Evolutionary conservation across 1,284 basidiomycete genomes (phyloP), one percentile per base, ranked within the genome.

Genomic region (Ganoderma sp.): DNA sequence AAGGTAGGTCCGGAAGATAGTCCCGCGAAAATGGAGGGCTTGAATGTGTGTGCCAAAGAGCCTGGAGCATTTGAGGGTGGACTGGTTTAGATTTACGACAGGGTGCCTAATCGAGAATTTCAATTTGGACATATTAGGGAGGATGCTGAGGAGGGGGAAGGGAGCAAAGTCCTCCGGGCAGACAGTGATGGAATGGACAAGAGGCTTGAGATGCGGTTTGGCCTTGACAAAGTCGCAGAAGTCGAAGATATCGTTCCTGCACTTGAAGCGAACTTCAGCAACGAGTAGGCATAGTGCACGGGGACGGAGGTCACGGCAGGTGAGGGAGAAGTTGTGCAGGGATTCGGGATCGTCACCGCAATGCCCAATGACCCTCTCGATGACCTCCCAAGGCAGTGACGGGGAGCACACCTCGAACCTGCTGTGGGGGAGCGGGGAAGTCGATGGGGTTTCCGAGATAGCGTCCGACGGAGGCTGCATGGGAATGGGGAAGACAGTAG

Each of bases 221-320:
- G 48, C 48, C 48, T 10, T 3, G 48, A 50, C 8, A 22, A 50
- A 50, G n/a, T 50, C 48, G 10, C 48, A 50, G 22, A 50, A 50
- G 22, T 50, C 22, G 7, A 50, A 50, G 48, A 50, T 50, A 10
- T 50, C 3, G 8, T 12, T 9, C 7, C 48, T 50, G 19, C 9
- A 22, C 9, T 25, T 25, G 48, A 50, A 12, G 22, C 6, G 17
- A 25, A 50, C 48, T 12, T 50, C 9, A 22, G 8, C 22, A n/a
- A 50, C 48, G n/a, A 50, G 10, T 50, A 50, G 22, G 10, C 48
- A 50, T 3, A 50, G 48, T 12, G 48, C 48, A n/a, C n/a, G 66
- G 62, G 52, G 43, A 42, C 41, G 54, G 28, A 56, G 52, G 17
- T 56, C 52, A 28, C 14, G 52, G 17, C 52, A 56, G 19, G 52